Evolutionary conservation across 2,329 filamentous ascomycete species (phyloP).

Genomic region (Cryphonectria japonica): DNA sequence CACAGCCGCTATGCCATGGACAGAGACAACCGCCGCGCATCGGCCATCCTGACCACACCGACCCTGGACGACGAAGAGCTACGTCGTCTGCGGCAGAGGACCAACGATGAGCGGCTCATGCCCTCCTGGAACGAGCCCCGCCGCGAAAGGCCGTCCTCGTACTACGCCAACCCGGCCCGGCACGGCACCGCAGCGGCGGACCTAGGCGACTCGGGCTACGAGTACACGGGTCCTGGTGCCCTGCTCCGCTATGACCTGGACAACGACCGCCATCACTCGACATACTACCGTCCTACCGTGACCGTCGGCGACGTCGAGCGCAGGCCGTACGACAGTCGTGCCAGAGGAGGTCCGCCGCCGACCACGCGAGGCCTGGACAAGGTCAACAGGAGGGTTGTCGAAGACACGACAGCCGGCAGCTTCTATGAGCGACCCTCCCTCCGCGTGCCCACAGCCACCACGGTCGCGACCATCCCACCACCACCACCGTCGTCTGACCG

Average conservation of each 20-base stretch:
- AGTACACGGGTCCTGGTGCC: constrained; percentile 67
- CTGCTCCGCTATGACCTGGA: constrained; percentile 65
- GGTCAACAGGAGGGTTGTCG: constrained; percentile 53
- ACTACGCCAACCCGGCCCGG: constrained; percentile 50
- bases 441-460: constrained; percentile 53
- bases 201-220: constrained; percentile 63
- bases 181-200: constrained; percentile 51
- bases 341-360: constrained; percentile 64
- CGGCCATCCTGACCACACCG: constrained; percentile 47
- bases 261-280: constrained; percentile 52
- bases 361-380: constrained; percentile 73
- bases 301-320: constrained; percentile 54
- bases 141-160: constrained; percentile 49
- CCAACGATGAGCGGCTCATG: constrained; percentile 47
- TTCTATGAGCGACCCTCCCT: constrained; percentile 52
- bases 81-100: constrained; percentile 52
- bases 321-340: constrained; percentile 44
- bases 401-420: constrained; percentile 39
- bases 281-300: constrained; percentile 59
- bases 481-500: constrained; percentile 33
- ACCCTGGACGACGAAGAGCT: constrained; percentile 57
- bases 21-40: constrained; percentile 15
- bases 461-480: constrained; percentile 45
- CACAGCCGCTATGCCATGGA: constrained; percentile 34
- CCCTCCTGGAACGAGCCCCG: constrained; percentile 49